Conservation (phyloP, 2,329 filamentous ascomycete species). For the Graphium sp. region DNA sequence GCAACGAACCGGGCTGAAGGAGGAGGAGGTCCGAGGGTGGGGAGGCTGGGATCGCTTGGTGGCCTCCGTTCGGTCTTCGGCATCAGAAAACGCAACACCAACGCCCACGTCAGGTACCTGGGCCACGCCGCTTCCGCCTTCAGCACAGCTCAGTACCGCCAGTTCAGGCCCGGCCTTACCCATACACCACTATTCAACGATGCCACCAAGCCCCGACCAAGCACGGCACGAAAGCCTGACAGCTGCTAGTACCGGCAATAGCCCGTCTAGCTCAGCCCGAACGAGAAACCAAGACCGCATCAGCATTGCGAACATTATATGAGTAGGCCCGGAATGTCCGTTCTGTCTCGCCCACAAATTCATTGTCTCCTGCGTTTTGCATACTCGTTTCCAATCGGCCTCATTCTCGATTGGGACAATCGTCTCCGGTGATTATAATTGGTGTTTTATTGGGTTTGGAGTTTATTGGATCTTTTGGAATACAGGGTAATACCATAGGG, state of each 20-base stretch:
- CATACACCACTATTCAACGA: too few species aligned
- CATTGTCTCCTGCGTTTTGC: slow-evolving; percentile 1
- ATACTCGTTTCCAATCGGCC: too few species aligned
- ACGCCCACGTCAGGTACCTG: slow-evolving; percentile 16
- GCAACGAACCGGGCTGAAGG: slow-evolving; percentile 29
- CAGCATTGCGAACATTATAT: slow-evolving; percentile 28
- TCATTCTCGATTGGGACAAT: too few species aligned
- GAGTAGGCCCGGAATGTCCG: slow-evolving; percentile 2
- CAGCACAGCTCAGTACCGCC: slow-evolving; percentile 19
- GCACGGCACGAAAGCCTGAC: too few species aligned
- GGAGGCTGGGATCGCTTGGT: slow-evolving; percentile 68
- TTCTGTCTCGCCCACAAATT: neutral
- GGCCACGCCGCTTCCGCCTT: slow-evolving; percentile 13
- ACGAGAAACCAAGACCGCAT: slow-evolving; percentile 15
- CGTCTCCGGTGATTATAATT: too few species aligned
- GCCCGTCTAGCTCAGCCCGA: too few species aligned
- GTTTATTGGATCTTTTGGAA: too few species aligned
- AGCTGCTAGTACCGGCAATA: neutral
- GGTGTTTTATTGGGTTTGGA: too few species aligned
- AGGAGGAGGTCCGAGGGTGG: slow-evolving; percentile 50
- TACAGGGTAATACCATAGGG: too few species aligned
- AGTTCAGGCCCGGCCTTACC: slow-evolving; percentile 11
- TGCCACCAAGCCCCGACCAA: too few species aligned
- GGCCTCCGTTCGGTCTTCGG: slow-evolving; percentile 14
- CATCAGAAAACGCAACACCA: slow-evolving; percentile 10